phyloP scores from a whole-genome alignment of 805 yeast species.

The Scheffersomyces lignosus region DNA sequence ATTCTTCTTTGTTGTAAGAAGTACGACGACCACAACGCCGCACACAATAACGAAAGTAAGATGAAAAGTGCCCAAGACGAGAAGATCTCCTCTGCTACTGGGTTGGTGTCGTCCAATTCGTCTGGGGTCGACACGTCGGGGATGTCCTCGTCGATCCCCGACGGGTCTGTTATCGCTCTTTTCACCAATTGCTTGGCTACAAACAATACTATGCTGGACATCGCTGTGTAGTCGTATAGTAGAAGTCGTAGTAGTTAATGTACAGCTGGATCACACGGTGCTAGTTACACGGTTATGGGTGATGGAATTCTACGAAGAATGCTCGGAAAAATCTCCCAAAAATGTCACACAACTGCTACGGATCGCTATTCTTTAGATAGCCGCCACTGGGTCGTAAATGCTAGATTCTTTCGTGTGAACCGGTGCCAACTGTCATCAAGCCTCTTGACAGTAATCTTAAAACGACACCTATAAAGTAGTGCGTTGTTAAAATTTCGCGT shows the following conservation, averaged over 20 bases:
- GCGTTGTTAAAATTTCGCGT: no score
- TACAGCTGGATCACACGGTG: slow-evolving; percentile 1
- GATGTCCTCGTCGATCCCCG: slow-evolving; percentile 34
- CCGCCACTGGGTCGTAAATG: no score
- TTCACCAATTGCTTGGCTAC: slow-evolving; percentile 29
- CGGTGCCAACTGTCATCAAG: no score
- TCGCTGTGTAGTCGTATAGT: slow-evolving; percentile 7
- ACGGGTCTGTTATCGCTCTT: slow-evolving; percentile 27
- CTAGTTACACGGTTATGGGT: slow-evolving; percentile 4
- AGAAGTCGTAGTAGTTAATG: background rate
- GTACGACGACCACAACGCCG: slow-evolving; percentile 94
- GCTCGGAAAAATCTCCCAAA: slow-evolving; percentile 7
- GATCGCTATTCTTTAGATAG: no score
- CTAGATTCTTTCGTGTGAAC: no score
- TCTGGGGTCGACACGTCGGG: slow-evolving; percentile 49
- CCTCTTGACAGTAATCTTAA: no score
- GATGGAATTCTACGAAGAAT: slow-evolving; percentile 1
- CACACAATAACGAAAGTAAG: slow-evolving; percentile 70
- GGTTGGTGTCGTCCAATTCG: slow-evolving; percentile 66
- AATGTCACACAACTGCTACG: no score
- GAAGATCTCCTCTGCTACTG: slow-evolving; percentile 91
- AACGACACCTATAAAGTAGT: no score
- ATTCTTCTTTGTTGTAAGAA: slow-evolving; percentile 88
- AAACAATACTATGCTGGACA: slow-evolving; percentile 27
- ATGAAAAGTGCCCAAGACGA: slow-evolving; percentile 97